Conservation (phyloP, 1,139 yeast genomes). For the Lodderomyces orthopsilosis region DNA sequence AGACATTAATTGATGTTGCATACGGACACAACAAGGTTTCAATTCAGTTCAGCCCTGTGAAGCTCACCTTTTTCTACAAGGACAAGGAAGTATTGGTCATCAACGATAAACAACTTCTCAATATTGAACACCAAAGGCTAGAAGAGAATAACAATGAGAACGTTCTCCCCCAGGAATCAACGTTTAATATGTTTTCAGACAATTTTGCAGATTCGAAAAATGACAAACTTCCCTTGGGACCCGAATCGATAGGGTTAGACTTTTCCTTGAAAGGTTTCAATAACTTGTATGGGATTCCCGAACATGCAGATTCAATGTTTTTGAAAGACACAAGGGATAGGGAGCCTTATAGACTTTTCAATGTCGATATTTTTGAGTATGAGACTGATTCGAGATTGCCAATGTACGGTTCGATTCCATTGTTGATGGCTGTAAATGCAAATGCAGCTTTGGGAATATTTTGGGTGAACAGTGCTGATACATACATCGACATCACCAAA, state of each 20-base stretch:
- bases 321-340: slow-evolving; percentile 62
- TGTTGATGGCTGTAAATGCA: slow-evolving; percentile 67
- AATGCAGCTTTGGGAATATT: slow-evolving; percentile 69
- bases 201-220: slow-evolving; percentile 55
- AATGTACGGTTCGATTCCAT: slow-evolving; percentile 94
- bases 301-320: slow-evolving; percentile 81
- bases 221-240: slow-evolving; percentile 76
- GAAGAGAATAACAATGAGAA: slow-evolving; percentile 35
- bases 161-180: slow-evolving; percentile 52
- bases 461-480: slow-evolving; percentile 93
- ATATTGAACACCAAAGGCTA: slow-evolving; percentile 74
- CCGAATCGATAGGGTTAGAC: slow-evolving; percentile 85
- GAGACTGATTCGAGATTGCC: slow-evolving; percentile 79
- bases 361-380: slow-evolving; percentile 94
- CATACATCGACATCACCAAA: slow-evolving; percentile 73
- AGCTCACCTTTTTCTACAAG: slow-evolving; percentile 45
- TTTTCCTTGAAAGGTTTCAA: slow-evolving; percentile 58
- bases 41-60: slow-evolving; percentile 50
- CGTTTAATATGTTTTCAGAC: slow-evolving; percentile 59
- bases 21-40: slow-evolving; percentile 48
- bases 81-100: slow-evolving; percentile 50
- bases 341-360: slow-evolving; percentile 80
- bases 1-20: slow-evolving; percentile 16
- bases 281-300: slow-evolving; percentile 89
- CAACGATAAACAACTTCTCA: slow-evolving; percentile 68